A percentile compares a stretch with the other conserved stretches of the same genome.
Evolutionary conservation across 2,329 filamentous ascomycete species (phyloP).

Genomic region (Penicillium italicum): DNA sequence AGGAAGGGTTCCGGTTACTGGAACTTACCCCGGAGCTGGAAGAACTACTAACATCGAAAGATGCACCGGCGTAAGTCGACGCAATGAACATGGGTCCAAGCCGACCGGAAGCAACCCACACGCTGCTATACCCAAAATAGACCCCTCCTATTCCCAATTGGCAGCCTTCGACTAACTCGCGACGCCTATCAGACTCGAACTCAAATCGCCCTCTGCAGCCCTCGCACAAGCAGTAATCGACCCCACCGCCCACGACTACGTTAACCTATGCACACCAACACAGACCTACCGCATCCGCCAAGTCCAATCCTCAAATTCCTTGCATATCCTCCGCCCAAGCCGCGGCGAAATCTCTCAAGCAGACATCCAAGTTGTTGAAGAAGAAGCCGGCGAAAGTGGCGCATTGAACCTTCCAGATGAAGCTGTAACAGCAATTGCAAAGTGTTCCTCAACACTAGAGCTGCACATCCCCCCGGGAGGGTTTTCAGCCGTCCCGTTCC

Average conservation of each 20-base stretch:
- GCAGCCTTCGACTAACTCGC: not conserved
- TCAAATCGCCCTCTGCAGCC: conserved; percentile 41
- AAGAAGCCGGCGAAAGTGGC: conserved; percentile 17
- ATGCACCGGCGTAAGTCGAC: conserved; percentile 36
- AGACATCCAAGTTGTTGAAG: conserved; percentile 30
- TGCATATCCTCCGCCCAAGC: conserved; percentile 53
- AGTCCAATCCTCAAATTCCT: conserved; percentile 63
- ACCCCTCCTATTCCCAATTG: not conserved
- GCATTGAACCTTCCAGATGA: conserved; percentile 27
- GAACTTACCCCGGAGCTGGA: conserved; percentile 59
- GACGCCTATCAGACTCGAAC: conserved; percentile 36
- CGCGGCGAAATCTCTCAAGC: conserved; percentile 27
- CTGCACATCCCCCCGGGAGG: conserved; percentile 36
- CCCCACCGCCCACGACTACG: conserved; percentile 37
- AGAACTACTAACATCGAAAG: conserved; percentile 50
- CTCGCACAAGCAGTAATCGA: conserved; percentile 29
- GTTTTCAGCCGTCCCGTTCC: conserved; percentile 29
- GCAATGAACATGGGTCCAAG: not conserved
- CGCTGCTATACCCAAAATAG: not conserved
- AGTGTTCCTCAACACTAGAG: conserved; percentile 47
- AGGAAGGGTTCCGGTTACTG: conserved; percentile 56
- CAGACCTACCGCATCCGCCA: conserved; percentile 60
- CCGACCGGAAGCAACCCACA: not conserved
- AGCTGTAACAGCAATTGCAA: conserved; percentile 42
- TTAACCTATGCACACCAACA: conserved; percentile 57